Evolutionary conservation across 116 monocot species (phyloP).

Genomic region (Posidonia oceanica): DNA sequence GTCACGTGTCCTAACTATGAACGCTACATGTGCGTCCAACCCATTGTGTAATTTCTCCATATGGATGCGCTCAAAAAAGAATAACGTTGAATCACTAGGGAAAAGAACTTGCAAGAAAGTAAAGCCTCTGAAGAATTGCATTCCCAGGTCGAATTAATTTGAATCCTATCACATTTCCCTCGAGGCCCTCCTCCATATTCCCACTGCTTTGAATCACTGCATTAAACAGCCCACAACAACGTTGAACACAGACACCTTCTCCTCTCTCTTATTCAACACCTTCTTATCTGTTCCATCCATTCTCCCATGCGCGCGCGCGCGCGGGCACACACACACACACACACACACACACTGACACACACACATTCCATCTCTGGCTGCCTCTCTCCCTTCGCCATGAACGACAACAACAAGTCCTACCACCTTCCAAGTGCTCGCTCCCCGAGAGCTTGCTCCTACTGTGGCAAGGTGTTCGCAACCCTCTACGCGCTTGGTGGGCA

Average conservation of each 20-base stretch:
- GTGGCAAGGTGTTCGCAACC: slow-evolving; percentile 5
- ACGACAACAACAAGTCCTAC: neutral
- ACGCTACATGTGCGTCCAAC: too few species aligned
- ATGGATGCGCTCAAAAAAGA: neutral
- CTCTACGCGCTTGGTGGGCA: slow-evolving; percentile 15
- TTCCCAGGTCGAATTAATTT: neutral
- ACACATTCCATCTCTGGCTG: neutral
- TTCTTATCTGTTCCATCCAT: too few species aligned
- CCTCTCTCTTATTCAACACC: neutral
- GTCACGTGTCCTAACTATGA: too few species aligned
- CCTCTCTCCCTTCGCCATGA: neutral
- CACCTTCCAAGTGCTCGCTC: neutral
- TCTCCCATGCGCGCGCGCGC: too few species aligned
- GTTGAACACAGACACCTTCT: neutral
- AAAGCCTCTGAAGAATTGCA: too few species aligned
- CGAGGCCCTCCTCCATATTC: neutral
- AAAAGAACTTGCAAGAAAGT: neutral
- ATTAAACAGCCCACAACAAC: neutral
- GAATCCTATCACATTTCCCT: neutral
- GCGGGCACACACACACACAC: too few species aligned
- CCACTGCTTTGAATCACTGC: slow-evolving; percentile 4
- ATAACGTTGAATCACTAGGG: neutral
- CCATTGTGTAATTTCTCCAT: too few species aligned
- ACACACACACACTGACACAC: too few species aligned
- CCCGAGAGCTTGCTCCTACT: slow-evolving; percentile 7